Base-by-base conservation (phyloP, 257 asterid species). In the Petrea volubilis region DNA sequence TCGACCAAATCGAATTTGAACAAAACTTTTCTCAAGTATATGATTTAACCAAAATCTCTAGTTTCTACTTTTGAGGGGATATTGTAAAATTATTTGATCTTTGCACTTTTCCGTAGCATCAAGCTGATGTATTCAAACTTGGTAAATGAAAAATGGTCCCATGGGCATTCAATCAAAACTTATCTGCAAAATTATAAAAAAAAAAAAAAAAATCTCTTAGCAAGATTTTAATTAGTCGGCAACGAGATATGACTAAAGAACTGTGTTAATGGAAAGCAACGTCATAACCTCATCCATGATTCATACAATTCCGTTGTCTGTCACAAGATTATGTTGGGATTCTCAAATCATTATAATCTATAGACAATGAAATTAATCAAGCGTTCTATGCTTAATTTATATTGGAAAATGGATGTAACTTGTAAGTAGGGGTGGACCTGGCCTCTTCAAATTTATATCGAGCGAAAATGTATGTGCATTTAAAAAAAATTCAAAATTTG, bases 231-330 rank as follows among this genome's bases (percentile, higher is more conserved):
- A 8, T 2, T 40, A 28, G 59, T 70, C 49, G 75, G 46, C 67
- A 27, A 11, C 5, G 10, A 44, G 43, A 59, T 31, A 11, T n/a
- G 34, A 27, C 11, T 5, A 31, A 36, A 61, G 10, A 50, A 25
- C 24, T 38, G 34, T 52, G 25, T 3, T 36, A 63, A 52, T 52
- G 71, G 77, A 72, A 52, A 72, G 58, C 60, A 63, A 63, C 50
- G 71, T 63, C 63, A 25, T 49, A 46, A 71, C 76, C 62, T 25
- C 49, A 70, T 4, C 20, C 58, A 20, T 3, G 43, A 14, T 17
- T 25, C 17, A 20, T 17, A 6, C 53, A 43, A 4, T 1, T 28
- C 33, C 28, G 15, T 52, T 14, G 20, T 34, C 24, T 2, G 8
- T 20, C 18, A 20, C 50, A 60, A 8, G 31, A 60, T 62, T 21